phyloP scores from a whole-genome alignment of 495 filamentous ascomycete species.

The Daldinia loculata region DNA sequence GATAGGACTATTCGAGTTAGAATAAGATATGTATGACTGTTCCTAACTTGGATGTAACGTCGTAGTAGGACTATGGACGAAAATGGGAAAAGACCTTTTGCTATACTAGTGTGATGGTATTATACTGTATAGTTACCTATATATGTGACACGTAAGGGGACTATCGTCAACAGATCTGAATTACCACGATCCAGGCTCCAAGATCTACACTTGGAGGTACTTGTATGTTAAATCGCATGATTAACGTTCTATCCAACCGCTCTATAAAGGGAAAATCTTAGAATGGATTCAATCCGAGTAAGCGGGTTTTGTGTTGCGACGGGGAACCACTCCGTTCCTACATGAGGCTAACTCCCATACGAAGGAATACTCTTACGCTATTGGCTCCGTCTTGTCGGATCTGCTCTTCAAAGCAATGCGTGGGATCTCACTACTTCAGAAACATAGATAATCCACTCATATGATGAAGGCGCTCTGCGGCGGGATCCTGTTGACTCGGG shows the following conservation, averaged over 20 bases:
- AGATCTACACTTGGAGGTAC: background rate
- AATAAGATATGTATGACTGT: too few species aligned
- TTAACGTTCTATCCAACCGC: background rate
- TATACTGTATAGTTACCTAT: background rate
- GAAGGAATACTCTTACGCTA: constrained; percentile 18
- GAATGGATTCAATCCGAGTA: background rate
- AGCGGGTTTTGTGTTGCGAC: background rate
- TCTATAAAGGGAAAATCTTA: background rate
- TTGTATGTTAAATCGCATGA: background rate
- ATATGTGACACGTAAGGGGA: background rate
- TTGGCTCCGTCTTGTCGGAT: constrained; percentile 43
- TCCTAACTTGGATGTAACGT: too few species aligned
- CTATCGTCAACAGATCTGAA: background rate
- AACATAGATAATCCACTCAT: background rate
- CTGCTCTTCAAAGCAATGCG: background rate
- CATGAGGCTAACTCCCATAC: background rate
- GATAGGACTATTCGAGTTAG: too few species aligned
- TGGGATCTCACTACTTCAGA: background rate
- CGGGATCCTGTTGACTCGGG: background rate
- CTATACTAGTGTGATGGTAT: too few species aligned
- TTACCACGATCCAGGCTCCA: background rate
- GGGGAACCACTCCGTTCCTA: constrained; percentile 3
- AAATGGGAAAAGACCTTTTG: too few species aligned
- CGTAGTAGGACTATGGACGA: too few species aligned
- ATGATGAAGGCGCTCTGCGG: background rate